Conservation (phyloP, 768 basidiomycete species). For the Russula emetica region DNA sequence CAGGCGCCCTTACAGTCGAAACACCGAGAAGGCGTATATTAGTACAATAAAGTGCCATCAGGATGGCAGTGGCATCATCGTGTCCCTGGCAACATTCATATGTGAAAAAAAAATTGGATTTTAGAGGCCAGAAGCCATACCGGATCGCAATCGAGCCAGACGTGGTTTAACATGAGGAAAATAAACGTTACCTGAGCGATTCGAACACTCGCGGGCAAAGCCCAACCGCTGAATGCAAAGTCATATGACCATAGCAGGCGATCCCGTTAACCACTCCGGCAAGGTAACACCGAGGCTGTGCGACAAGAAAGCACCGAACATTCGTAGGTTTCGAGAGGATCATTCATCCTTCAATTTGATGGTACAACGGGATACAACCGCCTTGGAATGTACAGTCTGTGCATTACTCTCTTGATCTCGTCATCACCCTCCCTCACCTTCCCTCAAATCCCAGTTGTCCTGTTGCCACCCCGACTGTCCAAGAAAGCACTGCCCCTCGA, state of each 20-base stretch:
- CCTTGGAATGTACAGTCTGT: background rate
- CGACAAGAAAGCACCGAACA: background rate
- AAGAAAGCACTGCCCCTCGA: constrained; percentile 19
- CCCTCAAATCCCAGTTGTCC: constrained; percentile 24
- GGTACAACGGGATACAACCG: background rate
- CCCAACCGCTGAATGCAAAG: constrained; percentile 46
- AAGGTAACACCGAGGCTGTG: constrained; percentile 56
- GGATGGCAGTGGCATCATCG: constrained; percentile 82
- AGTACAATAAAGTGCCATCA: constrained; percentile 65
- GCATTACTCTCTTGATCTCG: background rate
- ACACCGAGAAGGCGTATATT: constrained; percentile 71
- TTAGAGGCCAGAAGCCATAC: constrained; percentile 24
- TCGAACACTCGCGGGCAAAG: constrained; percentile 61
- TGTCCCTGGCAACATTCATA: constrained; percentile 54
- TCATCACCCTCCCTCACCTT: background rate
- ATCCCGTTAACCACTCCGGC: constrained; percentile 87
- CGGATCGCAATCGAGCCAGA: constrained; percentile 39
- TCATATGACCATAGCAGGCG: constrained; percentile 39
- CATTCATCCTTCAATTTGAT: background rate
- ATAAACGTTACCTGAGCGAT: constrained; percentile 53
- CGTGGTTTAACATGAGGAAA: constrained; percentile 28
- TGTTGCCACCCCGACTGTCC: constrained; percentile 20
- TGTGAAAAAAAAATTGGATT: background rate
- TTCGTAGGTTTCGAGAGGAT: too few relatives aligned
- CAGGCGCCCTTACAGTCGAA: constrained; percentile 59